phyloP scores from a whole-genome alignment of 2,329 filamentous ascomycete species.

The Penicillium digitatum region DNA sequence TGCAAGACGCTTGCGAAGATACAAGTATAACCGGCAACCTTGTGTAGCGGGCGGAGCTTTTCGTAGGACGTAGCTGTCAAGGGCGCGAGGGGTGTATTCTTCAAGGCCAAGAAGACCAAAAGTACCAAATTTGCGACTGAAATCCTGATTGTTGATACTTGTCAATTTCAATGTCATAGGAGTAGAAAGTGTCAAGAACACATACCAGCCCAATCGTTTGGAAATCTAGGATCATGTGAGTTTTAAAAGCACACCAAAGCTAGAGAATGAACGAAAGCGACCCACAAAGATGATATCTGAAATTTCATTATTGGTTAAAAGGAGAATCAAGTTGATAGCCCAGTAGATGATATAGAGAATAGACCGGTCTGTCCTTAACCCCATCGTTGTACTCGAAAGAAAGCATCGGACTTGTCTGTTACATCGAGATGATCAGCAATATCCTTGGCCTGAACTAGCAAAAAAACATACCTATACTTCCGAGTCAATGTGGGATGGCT shows the following conservation, averaged over 20 bases:
- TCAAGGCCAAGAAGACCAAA: slow-evolving; percentile 14
- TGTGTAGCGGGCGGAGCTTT: slow-evolving; percentile 19
- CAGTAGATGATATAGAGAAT: slow-evolving; percentile 10
- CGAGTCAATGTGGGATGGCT: neutral
- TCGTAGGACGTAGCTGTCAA: slow-evolving; percentile 17
- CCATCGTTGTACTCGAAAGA: neutral
- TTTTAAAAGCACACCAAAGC: neutral
- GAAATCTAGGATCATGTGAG: slow-evolving; percentile 1
- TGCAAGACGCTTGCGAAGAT: slow-evolving; percentile 8
- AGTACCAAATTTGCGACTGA: slow-evolving; percentile 13
- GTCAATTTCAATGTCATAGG: neutral
- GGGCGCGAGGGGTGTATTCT: slow-evolving; percentile 15
- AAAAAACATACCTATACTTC: neutral
- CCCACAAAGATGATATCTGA: neutral
- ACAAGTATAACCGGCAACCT: slow-evolving; percentile 17
- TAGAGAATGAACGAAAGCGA: neutral
- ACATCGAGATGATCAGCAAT: neutral
- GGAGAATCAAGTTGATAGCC: slow-evolving; percentile 9
- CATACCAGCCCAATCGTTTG: slow-evolving; percentile 12
- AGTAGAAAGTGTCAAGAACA: neutral
- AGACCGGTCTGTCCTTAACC: slow-evolving; percentile 5
- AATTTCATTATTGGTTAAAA: slow-evolving; percentile 4
- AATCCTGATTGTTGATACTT: slow-evolving; percentile 5
- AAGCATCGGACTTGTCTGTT: neutral
- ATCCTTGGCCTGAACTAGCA: neutral